A percentile compares a stretch with the other conserved stretches of the same genome.
Conservation (phyloP, 2,329 filamentous ascomycete genomes). For the Peltaster fructicola region DNA sequence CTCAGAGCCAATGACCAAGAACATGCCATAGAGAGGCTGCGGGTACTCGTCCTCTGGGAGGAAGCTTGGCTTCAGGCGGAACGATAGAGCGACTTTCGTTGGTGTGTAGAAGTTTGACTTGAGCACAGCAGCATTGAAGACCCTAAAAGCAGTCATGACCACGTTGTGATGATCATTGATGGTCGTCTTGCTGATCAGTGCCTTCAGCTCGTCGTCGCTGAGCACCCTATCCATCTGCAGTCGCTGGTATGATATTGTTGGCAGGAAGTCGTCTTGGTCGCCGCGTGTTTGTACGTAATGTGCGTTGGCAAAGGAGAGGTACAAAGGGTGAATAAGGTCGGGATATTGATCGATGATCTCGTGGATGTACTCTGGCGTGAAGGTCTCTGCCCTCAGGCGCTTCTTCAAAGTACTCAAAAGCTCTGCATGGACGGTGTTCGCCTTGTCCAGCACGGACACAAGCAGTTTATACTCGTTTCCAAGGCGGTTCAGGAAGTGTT, state of each 20-base stretch:
- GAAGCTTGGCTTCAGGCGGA: slow-evolving; percentile 80
- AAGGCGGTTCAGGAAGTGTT: slow-evolving; percentile 93
- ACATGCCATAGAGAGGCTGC: slow-evolving; percentile 91
- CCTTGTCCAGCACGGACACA: slow-evolving; percentile 58
- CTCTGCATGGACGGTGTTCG: slow-evolving; percentile 71
- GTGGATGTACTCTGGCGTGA: slow-evolving; percentile 93
- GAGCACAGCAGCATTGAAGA: slow-evolving; percentile 83
- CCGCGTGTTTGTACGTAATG: slow-evolving; percentile 57
- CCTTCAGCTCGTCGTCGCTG: slow-evolving; percentile 54
- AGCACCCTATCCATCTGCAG: slow-evolving; percentile 56
- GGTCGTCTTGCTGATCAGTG: slow-evolving; percentile 61
- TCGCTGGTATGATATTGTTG: slow-evolving; percentile 49
- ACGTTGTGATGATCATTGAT: slow-evolving; percentile 91
- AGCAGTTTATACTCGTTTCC: slow-evolving; percentile 84
- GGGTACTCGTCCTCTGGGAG: slow-evolving; percentile 84
- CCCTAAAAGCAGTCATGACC: slow-evolving; percentile 91
- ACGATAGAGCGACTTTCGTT: slow-evolving; percentile 94
- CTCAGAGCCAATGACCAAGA: slow-evolving; percentile 91
- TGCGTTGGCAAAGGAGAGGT: slow-evolving; percentile 77
- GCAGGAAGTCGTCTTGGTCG: slow-evolving; percentile 50
- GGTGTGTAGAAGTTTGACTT: slow-evolving; percentile 98
- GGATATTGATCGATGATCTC: slow-evolving; percentile 93
- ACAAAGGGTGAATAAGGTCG: slow-evolving; percentile 67
- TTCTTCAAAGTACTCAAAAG: slow-evolving; percentile 90
- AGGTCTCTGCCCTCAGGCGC: slow-evolving; percentile 84